Evolutionary conservation across 495 filamentous ascomycete genomes (phyloP).

Genomic region (Clohesyomyces aquaticus): DNA sequence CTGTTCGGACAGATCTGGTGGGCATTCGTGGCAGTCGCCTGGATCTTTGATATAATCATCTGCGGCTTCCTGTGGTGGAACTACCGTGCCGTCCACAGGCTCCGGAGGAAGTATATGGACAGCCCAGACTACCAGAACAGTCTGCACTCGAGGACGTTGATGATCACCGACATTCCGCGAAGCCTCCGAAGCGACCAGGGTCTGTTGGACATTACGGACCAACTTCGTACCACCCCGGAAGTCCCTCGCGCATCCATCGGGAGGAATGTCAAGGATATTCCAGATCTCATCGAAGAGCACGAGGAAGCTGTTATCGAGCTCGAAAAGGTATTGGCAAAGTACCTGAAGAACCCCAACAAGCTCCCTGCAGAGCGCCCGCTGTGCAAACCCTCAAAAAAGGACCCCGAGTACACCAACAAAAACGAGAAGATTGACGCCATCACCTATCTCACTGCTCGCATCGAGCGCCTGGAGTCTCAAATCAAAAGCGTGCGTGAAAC

Average conservation of each 20-base stretch:
- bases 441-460: conserved; percentile 85
- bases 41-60: conserved; percentile 74
- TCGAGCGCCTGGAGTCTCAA: conserved; percentile 77
- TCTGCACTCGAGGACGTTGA: conserved; percentile 85
- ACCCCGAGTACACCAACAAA: conserved; percentile 63
- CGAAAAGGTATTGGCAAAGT: conserved; percentile 82
- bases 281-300: conserved; percentile 81
- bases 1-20: conserved; percentile 66
- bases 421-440: conserved; percentile 85
- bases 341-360: conserved; percentile 82
- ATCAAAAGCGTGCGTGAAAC: conserved; percentile 80
- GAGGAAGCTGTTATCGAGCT: conserved; percentile 77
- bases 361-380: conserved; percentile 78
- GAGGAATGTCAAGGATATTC: conserved; percentile 87
- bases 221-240: conserved; percentile 71
- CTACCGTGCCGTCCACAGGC: conserved; percentile 69
- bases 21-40: conserved; percentile 82
- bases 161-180: conserved; percentile 86
- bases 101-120: conserved; percentile 80
- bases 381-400: conserved; percentile 75
- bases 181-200: conserved; percentile 79
- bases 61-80: conserved; percentile 87
- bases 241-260: conserved; percentile 81
- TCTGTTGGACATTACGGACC: conserved; percentile 75
- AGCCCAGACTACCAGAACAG: conserved; percentile 88